Conservation (phyloP, 1,284 basidiomycete species). For the Rhodotorula glutinis region DNA sequence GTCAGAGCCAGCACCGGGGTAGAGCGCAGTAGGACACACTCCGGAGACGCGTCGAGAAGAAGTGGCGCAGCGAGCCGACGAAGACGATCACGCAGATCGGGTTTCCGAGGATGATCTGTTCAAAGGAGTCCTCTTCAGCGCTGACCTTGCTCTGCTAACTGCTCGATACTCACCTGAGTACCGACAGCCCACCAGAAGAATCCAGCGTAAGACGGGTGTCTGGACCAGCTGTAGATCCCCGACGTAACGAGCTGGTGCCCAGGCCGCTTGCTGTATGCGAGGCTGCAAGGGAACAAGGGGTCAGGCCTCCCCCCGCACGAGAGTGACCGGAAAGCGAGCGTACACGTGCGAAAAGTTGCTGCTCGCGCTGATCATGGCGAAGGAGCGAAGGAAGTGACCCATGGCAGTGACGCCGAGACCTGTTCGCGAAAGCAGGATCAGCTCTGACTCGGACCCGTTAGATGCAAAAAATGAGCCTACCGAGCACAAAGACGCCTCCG, state of each 20-base stretch:
- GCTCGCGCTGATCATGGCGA: conserved; percentile 93
- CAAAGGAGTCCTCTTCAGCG: not conserved
- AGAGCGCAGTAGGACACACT: conserved; percentile 56
- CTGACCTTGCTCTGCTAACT: not conserved
- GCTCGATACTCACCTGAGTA: conserved; percentile 52
- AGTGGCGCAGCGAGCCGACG: conserved; percentile 68
- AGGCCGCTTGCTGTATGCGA: conserved; percentile 69
- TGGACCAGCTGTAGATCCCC: conserved; percentile 79
- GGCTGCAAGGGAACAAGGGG: conserved; percentile 37
- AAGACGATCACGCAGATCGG: conserved; percentile 61
- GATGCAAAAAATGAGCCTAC: conserved; percentile 13
- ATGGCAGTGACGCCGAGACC: conserved; percentile 63
- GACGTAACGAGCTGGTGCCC: conserved; percentile 70
- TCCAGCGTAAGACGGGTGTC: conserved; percentile 95
- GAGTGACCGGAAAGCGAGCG: not conserved
- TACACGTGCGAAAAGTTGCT: conserved; percentile 83
- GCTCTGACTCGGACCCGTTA: not conserved
- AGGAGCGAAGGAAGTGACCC: conserved; percentile 76
- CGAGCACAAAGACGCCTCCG: conserved; percentile 29
- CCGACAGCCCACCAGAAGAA: conserved; percentile 98
- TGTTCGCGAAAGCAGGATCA: conserved; percentile 44
- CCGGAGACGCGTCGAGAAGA: conserved; percentile 78
- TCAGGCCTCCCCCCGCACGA: rapidly evolving
- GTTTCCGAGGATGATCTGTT: conserved; percentile 88
- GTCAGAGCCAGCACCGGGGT: too few relatives aligned